Base-by-base conservation (phyloP, 371 early-diverging fungal species). In the Lichtheimia corymbifera region DNA sequence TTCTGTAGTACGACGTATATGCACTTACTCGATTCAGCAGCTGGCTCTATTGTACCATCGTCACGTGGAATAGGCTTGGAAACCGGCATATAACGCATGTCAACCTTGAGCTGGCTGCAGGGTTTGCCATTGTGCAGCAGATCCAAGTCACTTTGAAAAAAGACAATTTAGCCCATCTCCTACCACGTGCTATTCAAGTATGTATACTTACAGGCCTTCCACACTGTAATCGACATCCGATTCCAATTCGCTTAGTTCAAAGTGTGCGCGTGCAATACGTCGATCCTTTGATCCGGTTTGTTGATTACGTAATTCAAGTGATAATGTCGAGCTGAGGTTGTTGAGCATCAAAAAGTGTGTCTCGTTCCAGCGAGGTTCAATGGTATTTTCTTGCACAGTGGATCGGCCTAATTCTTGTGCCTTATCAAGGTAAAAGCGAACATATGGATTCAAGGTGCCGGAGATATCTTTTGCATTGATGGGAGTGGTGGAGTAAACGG, bases 401-500 rank as follows among this genome's bases (percentile, higher is more conserved):
- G 91, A 89, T 15, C 83, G 76, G 14, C 80, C 85, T 5, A 91
- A 73, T 54, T 88, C 91, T 14, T 88, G 89, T 5, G 88, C 84
- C 62, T 91, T 91, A 35, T 90, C 88, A 14, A 94, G 73, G 40
- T 82, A 85, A 53, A 95, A 80, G 9, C 81, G 80, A 28, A 90
- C 80, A 68, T 92, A 95, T 5, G 96, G 95, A 67, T 95, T 95
- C 11, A 89, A 86, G 55, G 81, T 82, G 41, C 94, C 70, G 20
- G 71, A 93, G 17, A 91, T 80, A 61, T 95, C 95, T 13, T 80
- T 71, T 68, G 93, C 88, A 70, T 88, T 88, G 55, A 97, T 82
- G 4, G 81, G 83, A 59, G 86, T 86, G 18, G 91, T 93, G 22
- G 89, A 86, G 50, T 87, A 80, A 28, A 98, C 80, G 18, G 86